Evolutionary conservation across 805 yeast genomes (phyloP), one percentile per base, ranked within the genome.

Genomic region (Candida verbasci): DNA sequence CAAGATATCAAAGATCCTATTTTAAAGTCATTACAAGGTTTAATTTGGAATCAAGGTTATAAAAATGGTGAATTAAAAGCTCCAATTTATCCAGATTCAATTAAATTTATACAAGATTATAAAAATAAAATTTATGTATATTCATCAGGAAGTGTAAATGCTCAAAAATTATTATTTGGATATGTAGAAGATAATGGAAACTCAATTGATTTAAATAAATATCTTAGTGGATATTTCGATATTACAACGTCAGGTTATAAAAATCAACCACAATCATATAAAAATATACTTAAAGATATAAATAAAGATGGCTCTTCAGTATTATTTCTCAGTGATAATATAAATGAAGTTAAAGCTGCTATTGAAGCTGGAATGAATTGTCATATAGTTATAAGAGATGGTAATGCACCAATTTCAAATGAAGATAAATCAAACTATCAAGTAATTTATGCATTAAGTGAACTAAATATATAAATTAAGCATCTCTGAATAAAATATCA

Each of bases 61-160:
- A 76, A 70, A 17, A 59, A 69, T n/a, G 95, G 95, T 2, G 78
- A 76, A 40, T 70, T 89, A 39, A 68, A 66, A 46, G 93, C 95
- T 0, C 95, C 95, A 0, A 53, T 89, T 4, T 89, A 77, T 51
- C 51, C 47, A 0, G 97, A 89, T 56, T 89, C 93, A 1, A 68
- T 85, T 31, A 60, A 60, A 0, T 72, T 74, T 29, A 74, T 88
- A 35, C 46, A 65, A 34, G 38, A 49, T 3, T 39, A 17, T 18
- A 9, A 20, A 3, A 73, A 80, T 75, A 40, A 49, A 1, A 62
- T 86, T 0, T 84, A 70, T 52, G 86, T 89, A 14, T 89, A 89
- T 60, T 87, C 96, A 0, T 84, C 95, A 18, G 97, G 97, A 0
- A 81, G 93, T 29, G 78, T 89, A 17, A 74, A 79, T 41, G 97